Percentiles rank a stretch among this genome's conserved stretches.
These are phyloP conservation scores for Colletotrichum lentis DNA, from an alignment of 2,329 filamentous ascomycete genomes.

Conservation along the genomic window DNA sequence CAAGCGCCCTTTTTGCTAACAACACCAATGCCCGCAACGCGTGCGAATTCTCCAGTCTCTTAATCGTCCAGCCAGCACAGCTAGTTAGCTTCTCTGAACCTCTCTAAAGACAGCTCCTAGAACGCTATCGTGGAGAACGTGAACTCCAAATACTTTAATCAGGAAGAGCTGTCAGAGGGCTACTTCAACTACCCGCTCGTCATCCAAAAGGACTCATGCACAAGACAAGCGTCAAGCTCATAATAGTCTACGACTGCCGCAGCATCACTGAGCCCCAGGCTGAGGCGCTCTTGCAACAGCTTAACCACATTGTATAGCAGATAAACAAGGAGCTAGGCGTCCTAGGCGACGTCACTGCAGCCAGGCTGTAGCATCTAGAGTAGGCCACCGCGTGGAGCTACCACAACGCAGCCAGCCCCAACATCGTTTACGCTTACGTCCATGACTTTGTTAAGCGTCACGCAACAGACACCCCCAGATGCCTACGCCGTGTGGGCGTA, in stretches of 20 bases:
- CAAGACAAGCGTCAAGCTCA: slow-evolving; percentile 2
- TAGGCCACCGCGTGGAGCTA: slow-evolving; percentile 9
- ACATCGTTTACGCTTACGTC: slow-evolving; percentile 11
- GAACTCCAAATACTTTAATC: slow-evolving; percentile 2
- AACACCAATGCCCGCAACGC: slow-evolving; percentile 31
- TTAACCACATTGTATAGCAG: slow-evolving; percentile 23
- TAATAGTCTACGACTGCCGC: slow-evolving; percentile 6
- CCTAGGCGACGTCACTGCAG: neutral
- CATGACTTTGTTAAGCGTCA: slow-evolving; percentile 11
- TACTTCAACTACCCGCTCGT: slow-evolving; percentile 23
- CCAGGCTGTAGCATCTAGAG: slow-evolving; percentile 4
- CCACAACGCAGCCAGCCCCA: neutral
- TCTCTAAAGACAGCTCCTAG: slow-evolving; percentile 11
- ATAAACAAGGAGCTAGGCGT: slow-evolving; percentile 1
- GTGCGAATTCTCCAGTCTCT: slow-evolving; percentile 29
- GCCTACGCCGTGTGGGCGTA: slow-evolving; percentile 42
- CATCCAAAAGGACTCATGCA: slow-evolving; percentile 1
- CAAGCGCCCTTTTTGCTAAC: no score
- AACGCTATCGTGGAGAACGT: slow-evolving; percentile 1
- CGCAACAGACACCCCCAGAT: neutral
- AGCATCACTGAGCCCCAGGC: neutral
- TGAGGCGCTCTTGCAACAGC: slow-evolving; percentile 24
- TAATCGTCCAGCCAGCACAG: slow-evolving; percentile 34
- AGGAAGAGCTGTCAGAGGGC: slow-evolving; percentile 16
- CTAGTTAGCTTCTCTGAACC: slow-evolving; percentile 17